These are phyloP conservation scores for Magnusiomyces suaveolens DNA, from an alignment of 1,139 yeast genomes.

Conservation along the genomic window DNA sequence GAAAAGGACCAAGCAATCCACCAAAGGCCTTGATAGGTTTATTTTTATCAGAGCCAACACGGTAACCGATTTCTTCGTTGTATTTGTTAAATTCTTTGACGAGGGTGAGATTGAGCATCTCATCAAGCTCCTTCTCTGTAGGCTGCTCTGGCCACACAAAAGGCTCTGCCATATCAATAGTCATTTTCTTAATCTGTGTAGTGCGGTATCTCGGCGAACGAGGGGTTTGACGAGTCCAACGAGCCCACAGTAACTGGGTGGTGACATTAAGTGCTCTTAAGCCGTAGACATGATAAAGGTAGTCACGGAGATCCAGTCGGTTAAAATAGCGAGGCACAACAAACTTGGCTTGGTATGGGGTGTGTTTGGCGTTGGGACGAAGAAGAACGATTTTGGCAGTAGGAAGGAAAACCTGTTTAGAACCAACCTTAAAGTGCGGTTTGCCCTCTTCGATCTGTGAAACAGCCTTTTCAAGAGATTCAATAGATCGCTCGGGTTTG, in stretches of 20 bases:
- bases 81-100: slow-evolving; percentile 26
- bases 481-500: slow-evolving; percentile 10
- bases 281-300: slow-evolving; percentile 78
- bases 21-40: slow-evolving; percentile 67
- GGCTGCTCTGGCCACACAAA: slow-evolving; percentile 79
- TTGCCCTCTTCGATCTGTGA: slow-evolving; percentile 52
- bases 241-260: slow-evolving; percentile 72
- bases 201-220: slow-evolving; percentile 65
- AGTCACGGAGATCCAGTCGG: slow-evolving; percentile 84
- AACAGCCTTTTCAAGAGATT: slow-evolving; percentile 34
- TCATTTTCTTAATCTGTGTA: slow-evolving; percentile 87
- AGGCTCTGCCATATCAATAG: slow-evolving; percentile 86
- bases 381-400: slow-evolving; percentile 68
- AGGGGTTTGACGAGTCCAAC: slow-evolving; percentile 50
- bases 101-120: slow-evolving; percentile 23
- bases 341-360: slow-evolving; percentile 92
- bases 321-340: slow-evolving; percentile 86
- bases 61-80: slow-evolving; percentile 34
- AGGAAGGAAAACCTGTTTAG: slow-evolving; percentile 65
- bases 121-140: slow-evolving; percentile 33
- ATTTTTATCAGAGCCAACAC: slow-evolving; percentile 57
- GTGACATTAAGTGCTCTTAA: slow-evolving; percentile 80
- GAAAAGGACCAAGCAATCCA: slow-evolving; percentile 67
- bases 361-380: slow-evolving; percentile 86
- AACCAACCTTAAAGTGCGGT: slow-evolving; percentile 78